Conservation (phyloP, 108 stramenopile species). For the Craspedostauros australis region DNA sequence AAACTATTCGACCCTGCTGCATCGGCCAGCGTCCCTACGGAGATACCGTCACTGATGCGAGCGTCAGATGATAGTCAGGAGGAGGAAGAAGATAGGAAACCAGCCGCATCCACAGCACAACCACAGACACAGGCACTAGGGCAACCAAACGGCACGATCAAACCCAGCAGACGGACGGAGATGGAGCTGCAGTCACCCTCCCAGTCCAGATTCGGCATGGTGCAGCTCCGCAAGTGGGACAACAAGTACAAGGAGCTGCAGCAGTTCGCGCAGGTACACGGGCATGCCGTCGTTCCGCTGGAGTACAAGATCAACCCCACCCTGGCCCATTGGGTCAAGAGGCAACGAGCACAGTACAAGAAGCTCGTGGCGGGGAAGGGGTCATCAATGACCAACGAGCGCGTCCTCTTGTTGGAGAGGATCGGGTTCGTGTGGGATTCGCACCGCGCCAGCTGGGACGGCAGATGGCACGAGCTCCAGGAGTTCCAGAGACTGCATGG, state of each 20-base stretch:
- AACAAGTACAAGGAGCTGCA: constrained; percentile 8
- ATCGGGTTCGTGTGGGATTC: constrained; percentile 55
- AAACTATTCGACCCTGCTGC: no score
- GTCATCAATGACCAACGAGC: constrained; percentile 33
- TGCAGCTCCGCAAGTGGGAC: constrained; percentile 11
- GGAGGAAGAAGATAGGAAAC: no score
- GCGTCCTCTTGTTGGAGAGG: constrained; percentile 28
- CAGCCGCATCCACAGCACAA: no score
- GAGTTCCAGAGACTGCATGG: background rate
- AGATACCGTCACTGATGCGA: no score
- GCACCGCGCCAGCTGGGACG: constrained; percentile 11
- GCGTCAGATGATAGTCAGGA: no score
- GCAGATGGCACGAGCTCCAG: constrained; percentile 7
- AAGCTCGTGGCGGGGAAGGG: constrained; percentile 19
- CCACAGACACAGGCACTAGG: no score
- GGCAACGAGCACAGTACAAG: constrained; percentile 33
- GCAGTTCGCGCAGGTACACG: constrained; percentile 8
- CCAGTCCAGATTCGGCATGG: no score
- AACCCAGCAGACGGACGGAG: no score
- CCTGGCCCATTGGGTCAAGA: constrained; percentile 20
- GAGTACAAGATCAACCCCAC: constrained; percentile 1
- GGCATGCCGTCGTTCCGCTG: constrained; percentile 25
- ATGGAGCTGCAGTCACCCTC: no score
- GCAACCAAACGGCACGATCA: no score
- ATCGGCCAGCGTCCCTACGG: no score